A percentile compares a stretch with the other conserved stretches of the same genome.
Evolutionary conservation across 805 yeast species (phyloP).

Genomic region (Martiniozyma abietophila): DNA sequence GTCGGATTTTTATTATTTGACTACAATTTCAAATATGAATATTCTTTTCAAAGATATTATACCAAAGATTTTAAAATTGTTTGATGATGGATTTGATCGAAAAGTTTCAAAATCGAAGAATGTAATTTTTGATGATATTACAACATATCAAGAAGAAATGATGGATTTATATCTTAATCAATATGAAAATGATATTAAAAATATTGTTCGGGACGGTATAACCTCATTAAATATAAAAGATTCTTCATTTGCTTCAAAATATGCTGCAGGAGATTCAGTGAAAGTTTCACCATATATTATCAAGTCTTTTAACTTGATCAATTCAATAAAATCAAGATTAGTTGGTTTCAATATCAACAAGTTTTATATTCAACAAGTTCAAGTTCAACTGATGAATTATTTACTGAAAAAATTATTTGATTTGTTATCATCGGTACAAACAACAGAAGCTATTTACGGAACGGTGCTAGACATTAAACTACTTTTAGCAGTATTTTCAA

Average conservation of each 20-base stretch:
- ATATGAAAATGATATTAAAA: slow-evolving; percentile 34
- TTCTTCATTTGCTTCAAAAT: slow-evolving; percentile 28
- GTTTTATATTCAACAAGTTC: slow-evolving; percentile 16
- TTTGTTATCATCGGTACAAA: slow-evolving; percentile 14
- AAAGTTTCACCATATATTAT: slow-evolving; percentile 17
- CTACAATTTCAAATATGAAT: slow-evolving; percentile 45
- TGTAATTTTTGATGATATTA: slow-evolving; percentile 36
- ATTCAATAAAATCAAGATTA: slow-evolving; percentile 21
- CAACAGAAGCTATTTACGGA: slow-evolving; percentile 19
- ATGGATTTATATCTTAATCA: slow-evolving; percentile 45
- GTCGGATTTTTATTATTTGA: slow-evolving; percentile 20
- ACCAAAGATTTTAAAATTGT: slow-evolving; percentile 39
- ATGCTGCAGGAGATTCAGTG: slow-evolving; percentile 26
- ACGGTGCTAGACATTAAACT: slow-evolving; percentile 19
- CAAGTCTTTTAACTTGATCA: slow-evolving; percentile 19
- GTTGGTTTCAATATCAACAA: slow-evolving; percentile 14
- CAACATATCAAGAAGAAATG: slow-evolving; percentile 41
- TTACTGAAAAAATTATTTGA: slow-evolving; percentile 19
- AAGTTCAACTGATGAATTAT: slow-evolving; percentile 16
- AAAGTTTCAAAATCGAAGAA: slow-evolving; percentile 31
- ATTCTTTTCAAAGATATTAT: slow-evolving; percentile 36
- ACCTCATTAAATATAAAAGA: slow-evolving; percentile 12
- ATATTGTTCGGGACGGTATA: slow-evolving; percentile 33
- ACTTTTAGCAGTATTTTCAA: slow-evolving; percentile 15
- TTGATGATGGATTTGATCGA: slow-evolving; percentile 42